These are phyloP conservation scores for Tremellales sp. DNA, from an alignment of 1,284 basidiomycete genomes.

Conservation along the genomic window DNA sequence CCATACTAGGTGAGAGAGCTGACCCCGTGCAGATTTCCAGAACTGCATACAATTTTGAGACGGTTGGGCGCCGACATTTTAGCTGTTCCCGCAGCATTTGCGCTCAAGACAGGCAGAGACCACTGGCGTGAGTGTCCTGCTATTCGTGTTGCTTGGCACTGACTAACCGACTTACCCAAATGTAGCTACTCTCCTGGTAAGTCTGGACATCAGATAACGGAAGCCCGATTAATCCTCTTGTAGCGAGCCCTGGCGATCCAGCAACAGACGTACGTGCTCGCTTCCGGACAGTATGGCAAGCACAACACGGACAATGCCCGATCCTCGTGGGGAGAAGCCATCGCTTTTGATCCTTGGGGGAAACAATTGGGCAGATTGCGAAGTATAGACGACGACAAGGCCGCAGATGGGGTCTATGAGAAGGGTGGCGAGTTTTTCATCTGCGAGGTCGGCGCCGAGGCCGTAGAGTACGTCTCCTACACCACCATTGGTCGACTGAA, in stretches of 20 bases:
- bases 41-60: conserved; percentile 49
- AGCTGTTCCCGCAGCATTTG: conserved; percentile 54
- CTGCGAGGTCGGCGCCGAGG: conserved; percentile 24
- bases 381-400: conserved; percentile 29
- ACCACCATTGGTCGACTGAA: neutral
- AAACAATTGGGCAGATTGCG: conserved; percentile 30
- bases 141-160: neutral
- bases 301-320: conserved; percentile 29
- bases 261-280: conserved; percentile 43
- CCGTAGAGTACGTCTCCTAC: conserved; percentile 22
- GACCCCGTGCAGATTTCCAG: conserved; percentile 45
- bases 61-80: conserved; percentile 51
- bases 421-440: conserved; percentile 36
- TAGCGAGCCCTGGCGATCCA: conserved; percentile 39
- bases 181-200: conserved; percentile 26
- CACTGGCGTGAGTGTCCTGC: conserved; percentile 37
- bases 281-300: conserved; percentile 40
- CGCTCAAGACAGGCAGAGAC: conserved; percentile 49
- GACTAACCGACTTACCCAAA: neutral
- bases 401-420: conserved; percentile 20
- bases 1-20: neutral
- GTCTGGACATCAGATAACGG: neutral
- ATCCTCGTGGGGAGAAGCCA: conserved; percentile 39
- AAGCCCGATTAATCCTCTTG: no score
- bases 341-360: conserved; percentile 44